These are phyloP conservation scores for Komagataea norvegica DNA, from an alignment of 1,139 yeast genomes.

Conservation along the genomic window DNA sequence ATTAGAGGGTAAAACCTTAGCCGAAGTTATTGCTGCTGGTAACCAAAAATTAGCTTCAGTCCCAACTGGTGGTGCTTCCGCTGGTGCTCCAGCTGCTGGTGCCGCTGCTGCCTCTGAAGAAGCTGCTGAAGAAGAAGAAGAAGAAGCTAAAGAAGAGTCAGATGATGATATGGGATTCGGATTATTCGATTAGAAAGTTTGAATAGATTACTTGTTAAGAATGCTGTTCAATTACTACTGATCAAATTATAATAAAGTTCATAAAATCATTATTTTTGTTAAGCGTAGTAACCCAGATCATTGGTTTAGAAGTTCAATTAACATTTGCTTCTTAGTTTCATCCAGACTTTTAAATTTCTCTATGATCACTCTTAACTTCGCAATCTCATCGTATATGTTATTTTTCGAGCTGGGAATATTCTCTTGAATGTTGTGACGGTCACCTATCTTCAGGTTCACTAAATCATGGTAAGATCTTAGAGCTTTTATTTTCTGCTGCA, in stretches of 20 bases:
- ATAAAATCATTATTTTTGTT: conserved; percentile 3
- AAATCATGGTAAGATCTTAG: conserved; percentile 11
- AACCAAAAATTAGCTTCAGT: conserved; percentile 91
- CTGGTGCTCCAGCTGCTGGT: conserved; percentile 64
- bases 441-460: conserved; percentile 17
- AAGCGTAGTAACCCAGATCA: too few species aligned
- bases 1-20: conserved; percentile 86
- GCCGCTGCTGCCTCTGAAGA: conserved; percentile 63
- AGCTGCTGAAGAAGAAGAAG: conserved; percentile 68
- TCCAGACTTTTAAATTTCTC: conserved; percentile 15
- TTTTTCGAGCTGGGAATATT: conserved; percentile 15
- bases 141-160: conserved; percentile 60
- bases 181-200: conserved; percentile 48
- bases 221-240: not conserved
- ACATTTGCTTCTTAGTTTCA: conserved; percentile 8
- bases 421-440: conserved; percentile 13
- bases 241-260: conserved; percentile 1
- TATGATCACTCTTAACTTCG: conserved; percentile 15
- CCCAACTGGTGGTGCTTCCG: conserved; percentile 96
- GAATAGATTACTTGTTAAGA: not conserved
- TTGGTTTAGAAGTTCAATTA: conserved; percentile 5
- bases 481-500: conserved; percentile 10
- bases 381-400: conserved; percentile 15
- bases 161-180: conserved; percentile 88
- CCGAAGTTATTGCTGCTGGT: conserved; percentile 95